Conservation (phyloP, 345 rosid species). For the Anacardium occidentale region DNA sequence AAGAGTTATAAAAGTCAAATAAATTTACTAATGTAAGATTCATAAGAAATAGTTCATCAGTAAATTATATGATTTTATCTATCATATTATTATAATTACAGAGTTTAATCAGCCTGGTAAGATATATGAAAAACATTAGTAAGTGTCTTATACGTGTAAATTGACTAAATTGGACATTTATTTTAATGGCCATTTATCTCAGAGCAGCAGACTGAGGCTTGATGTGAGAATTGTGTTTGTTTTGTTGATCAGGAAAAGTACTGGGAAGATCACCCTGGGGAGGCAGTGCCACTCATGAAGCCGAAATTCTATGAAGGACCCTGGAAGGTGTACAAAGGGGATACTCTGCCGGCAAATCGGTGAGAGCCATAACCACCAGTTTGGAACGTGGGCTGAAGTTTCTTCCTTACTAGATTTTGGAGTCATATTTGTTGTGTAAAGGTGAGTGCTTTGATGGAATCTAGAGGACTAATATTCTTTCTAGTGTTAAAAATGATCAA, state of each 20-base stretch:
- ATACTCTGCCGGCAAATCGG: constrained; percentile 46
- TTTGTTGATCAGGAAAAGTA: constrained; percentile 67
- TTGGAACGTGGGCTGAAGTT: constrained; percentile 12
- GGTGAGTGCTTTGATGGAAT: background rate
- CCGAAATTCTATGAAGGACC: constrained; percentile 78
- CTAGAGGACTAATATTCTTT: background rate
- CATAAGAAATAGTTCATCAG: no score
- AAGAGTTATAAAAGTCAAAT: no score
- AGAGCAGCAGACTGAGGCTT: background rate
- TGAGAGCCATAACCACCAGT: constrained; percentile 23
- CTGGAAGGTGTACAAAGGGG: constrained; percentile 78
- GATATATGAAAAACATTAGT: no score
- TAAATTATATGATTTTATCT: no score
- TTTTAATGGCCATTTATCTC: background rate
- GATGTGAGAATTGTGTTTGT: constrained; percentile 17
- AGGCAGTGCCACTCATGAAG: constrained; percentile 76
- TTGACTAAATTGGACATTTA: background rate
- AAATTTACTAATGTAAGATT: no score
- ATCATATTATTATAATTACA: no score
- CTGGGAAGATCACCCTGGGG: constrained; percentile 94
- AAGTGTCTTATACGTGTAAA: background rate
- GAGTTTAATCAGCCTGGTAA: no score
- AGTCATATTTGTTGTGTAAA: background rate
- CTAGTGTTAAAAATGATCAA: background rate
- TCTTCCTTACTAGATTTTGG: background rate